Conservation (phyloP, 352 stramenopile species). For the Phytophthora chlamydospora region DNA sequence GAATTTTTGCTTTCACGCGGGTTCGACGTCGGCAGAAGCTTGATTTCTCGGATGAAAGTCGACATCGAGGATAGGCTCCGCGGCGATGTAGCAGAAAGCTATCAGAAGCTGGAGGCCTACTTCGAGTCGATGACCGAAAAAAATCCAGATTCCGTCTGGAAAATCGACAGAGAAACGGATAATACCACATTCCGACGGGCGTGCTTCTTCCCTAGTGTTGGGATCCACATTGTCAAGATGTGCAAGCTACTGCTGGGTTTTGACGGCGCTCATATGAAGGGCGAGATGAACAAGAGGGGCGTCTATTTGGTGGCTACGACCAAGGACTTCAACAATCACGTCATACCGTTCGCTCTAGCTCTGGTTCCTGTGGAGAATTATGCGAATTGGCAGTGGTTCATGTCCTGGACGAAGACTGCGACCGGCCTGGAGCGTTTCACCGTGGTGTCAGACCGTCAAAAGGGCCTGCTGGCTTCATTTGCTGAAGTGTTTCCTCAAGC, state of each 20-base stretch:
- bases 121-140: conserved; percentile 12
- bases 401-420: background rate
- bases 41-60: background rate
- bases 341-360: conserved; percentile 20
- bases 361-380: conserved; percentile 24
- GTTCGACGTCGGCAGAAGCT: background rate
- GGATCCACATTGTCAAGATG: background rate
- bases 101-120: conserved; percentile 13
- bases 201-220: conserved; percentile 14
- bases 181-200: conserved; percentile 6
- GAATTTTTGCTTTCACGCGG: conserved; percentile 2
- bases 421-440: background rate
- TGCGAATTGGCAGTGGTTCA: conserved; percentile 28
- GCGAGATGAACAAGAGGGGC: conserved; percentile 27
- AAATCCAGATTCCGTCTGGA: conserved; percentile 1
- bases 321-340: conserved; percentile 34
- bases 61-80: conserved; percentile 5
- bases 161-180: background rate
- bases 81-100: background rate
- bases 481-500: conserved; percentile 2
- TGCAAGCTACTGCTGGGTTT: conserved; percentile 16
- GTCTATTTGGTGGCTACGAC: conserved; percentile 26
- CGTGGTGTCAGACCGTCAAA: background rate
- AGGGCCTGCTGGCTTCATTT: background rate
- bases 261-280: conserved; percentile 29